Evolutionary conservation across 345 rosid species (phyloP).

Genomic region (Anastatica hierochuntica): DNA sequence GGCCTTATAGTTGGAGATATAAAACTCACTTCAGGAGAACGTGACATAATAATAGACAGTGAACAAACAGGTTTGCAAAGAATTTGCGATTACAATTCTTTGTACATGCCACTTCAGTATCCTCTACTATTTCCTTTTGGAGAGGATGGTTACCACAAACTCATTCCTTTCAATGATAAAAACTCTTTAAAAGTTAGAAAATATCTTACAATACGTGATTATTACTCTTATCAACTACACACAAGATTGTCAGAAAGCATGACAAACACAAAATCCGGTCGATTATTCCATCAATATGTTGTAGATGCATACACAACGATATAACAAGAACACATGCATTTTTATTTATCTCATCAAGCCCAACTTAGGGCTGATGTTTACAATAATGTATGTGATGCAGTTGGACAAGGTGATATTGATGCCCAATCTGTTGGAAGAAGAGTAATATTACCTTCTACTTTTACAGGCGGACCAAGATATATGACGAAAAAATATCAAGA

Average conservation of each 20-base stretch:
- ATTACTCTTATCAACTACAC: no score
- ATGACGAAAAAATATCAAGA: neutral
- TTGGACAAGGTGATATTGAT: neutral
- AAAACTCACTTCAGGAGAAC: neutral
- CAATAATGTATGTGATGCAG: neutral
- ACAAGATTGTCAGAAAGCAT: no score
- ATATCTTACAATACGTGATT: no score
- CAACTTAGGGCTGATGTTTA: neutral
- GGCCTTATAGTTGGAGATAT: neutral
- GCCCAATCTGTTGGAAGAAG: neutral
- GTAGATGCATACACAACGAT: neutral
- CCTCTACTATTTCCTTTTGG: neutral
- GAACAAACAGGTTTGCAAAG: neutral
- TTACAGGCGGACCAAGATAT: neutral
- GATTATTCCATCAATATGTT: neutral
- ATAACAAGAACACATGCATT: neutral
- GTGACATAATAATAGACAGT: neutral
- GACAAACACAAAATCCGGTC: neutral
- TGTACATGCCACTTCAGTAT: neutral
- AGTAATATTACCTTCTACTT: neutral
- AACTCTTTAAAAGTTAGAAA: no score
- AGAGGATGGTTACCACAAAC: neutral
- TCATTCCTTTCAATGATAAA: neutral
- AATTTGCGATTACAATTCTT: neutral
- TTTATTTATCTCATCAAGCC: neutral